Evolutionary conservation across 345 rosid species (phyloP).

Genomic region (Toxicodendron radicans): DNA sequence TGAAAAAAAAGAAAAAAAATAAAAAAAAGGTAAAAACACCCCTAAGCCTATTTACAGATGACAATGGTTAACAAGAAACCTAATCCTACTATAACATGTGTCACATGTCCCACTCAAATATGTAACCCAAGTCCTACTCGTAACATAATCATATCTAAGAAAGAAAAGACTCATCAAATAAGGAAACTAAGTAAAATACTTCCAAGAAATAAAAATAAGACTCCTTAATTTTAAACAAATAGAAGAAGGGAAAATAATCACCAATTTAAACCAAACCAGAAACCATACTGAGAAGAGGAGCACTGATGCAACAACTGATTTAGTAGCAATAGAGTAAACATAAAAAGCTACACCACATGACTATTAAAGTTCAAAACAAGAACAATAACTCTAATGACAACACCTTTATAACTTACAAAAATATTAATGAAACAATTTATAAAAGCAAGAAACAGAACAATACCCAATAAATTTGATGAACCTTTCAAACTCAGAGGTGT

Average conservation of each 20-base stretch:
- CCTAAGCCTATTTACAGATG: too few species aligned
- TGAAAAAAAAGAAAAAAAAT: too few species aligned
- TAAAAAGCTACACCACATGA: neutral
- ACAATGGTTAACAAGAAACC: neutral
- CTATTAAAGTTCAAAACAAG: too few species aligned
- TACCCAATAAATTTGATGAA: conserved; percentile 80
- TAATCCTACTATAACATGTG: neutral
- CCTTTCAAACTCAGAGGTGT: conserved; percentile 76
- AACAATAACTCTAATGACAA: neutral
- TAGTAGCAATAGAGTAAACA: neutral
- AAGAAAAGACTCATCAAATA: neutral
- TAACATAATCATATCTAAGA: neutral
- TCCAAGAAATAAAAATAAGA: neutral
- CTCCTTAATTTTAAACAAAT: neutral
- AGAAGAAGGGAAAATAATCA: neutral
- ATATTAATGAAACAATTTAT: neutral
- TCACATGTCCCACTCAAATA: neutral
- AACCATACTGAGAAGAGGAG: neutral
- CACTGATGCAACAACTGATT: neutral
- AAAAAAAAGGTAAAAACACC: too few species aligned
- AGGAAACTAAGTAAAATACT: too few species aligned
- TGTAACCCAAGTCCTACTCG: too few species aligned
- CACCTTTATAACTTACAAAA: neutral
- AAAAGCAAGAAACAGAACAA: conserved; percentile 18
- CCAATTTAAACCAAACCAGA: neutral